Base-by-base conservation (phyloP, 331 rosid genomes). In the Rhamnella rubrinervis region DNA sequence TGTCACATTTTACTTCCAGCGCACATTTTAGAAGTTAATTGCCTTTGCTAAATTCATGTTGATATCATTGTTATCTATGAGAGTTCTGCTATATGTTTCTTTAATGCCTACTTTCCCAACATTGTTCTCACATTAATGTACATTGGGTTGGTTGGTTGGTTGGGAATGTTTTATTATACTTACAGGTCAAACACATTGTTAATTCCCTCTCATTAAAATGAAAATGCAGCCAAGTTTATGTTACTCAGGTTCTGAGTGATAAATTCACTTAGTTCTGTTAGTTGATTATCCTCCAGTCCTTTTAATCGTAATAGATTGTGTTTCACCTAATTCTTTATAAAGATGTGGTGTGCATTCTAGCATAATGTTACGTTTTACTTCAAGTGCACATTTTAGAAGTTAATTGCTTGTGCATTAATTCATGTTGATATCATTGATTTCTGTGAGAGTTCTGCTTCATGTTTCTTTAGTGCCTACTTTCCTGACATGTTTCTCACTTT, bases 331-430 rank as follows among this genome's bases (percentile, higher is more conserved):
- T 49, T 63, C 40, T 18, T 56, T 41, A 26, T 21, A 91, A 70
- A 87, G 99, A 91, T 91, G 92, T 64, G 98, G 98, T 91, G 88
- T 1, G 82, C 77, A 60, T 59, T 66, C 52, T 55, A 16, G 6
- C 41, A 16, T 52, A 40, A 63, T 76, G 9, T 25, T 75, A 18
- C 57, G 61, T 59, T 59, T 41, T n/a, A 21, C 31, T 67, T 69
- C 19, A 55, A 56, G 59, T 12, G 28, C 47, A 35, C n/a, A 7
- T 21, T 52, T 52, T 52, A 52, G 21, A 16, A 52, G 21, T 52
- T 52, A 52, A 9, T 47, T 47, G 4, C 52, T 17, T 8, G 52
- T 47, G 15, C 12, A 23, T 5, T 47, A 47, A 6, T 17, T 47
- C 16, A 1, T 47, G 16, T 47, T 47, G 52, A 9, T 47, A 17